phyloP scores from a whole-genome alignment of 2,329 filamentous ascomycete species.

The Ramularia collo-cygni region DNA sequence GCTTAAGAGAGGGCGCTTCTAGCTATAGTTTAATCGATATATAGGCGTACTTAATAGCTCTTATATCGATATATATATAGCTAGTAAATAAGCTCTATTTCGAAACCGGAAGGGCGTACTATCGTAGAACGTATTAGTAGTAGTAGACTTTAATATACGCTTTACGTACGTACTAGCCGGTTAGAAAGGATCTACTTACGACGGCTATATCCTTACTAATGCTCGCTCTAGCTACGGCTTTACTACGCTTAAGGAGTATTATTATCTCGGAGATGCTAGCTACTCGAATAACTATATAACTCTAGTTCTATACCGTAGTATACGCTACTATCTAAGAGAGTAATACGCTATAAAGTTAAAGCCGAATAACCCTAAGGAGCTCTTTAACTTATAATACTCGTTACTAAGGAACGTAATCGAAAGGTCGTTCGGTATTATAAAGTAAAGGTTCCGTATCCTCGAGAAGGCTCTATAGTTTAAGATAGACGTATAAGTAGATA shows the following conservation, averaged over 20 bases:
- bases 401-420: no score
- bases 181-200: slow-evolving; percentile 1
- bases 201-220: background rate
- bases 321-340: slow-evolving; percentile 1
- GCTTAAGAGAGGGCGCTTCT: background rate
- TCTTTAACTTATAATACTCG: no score
- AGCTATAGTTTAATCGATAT: slow-evolving; percentile 2
- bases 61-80: background rate
- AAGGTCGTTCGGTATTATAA: no score
- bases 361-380: background rate
- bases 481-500: no score
- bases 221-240: background rate
- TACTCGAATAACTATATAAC: background rate
- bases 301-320: background rate
- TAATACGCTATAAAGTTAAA: background rate
- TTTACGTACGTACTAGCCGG: slow-evolving; percentile 2
- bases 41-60: slow-evolving; percentile 1
- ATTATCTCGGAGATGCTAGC: slow-evolving; percentile 1
- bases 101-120: slow-evolving; percentile 1
- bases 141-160: slow-evolving; percentile 3
- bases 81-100: background rate
- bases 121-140: background rate
- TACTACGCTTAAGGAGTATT: background rate
- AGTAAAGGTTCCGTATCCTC: no score
- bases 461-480: no score